A percentile compares a stretch with the other conserved stretches of the same genome.
Conservation (phyloP, 228 moss, liverwort and hornwort genomes). For the Sphagnum magellanicum region DNA sequence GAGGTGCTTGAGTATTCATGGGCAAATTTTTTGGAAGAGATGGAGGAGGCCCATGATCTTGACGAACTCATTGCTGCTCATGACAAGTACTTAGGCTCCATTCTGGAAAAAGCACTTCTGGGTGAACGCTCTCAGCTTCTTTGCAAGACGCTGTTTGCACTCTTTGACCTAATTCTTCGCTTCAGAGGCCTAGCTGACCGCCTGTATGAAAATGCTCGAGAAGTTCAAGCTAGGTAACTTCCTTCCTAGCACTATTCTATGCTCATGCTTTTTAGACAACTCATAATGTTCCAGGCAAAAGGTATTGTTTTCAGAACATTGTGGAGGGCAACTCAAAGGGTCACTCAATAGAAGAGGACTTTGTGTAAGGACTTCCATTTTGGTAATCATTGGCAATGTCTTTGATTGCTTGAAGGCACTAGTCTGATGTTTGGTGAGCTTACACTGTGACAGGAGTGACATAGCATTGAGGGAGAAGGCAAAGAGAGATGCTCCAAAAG, state of each 20-base stretch:
- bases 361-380: too few relatives aligned
- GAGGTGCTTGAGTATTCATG: slow-evolving; percentile 98
- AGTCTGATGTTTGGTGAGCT: not conserved
- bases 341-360: too few relatives aligned
- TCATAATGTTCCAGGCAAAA: too few relatives aligned
- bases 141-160: slow-evolving; percentile 89
- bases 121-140: slow-evolving; percentile 97
- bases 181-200: slow-evolving; percentile 95
- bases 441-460: slow-evolving; percentile 56
- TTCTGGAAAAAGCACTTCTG: slow-evolving; percentile 87
- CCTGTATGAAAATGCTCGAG: slow-evolving; percentile 91
- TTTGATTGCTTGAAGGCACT: too few relatives aligned
- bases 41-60: slow-evolving; percentile 95
- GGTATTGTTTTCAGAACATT: too few relatives aligned
- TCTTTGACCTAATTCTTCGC: slow-evolving; percentile 94
- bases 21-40: slow-evolving; percentile 96
- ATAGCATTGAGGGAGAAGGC: slow-evolving; percentile 41
- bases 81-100: slow-evolving; percentile 94
- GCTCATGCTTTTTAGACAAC: too few relatives aligned
- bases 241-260: not conserved
- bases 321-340: too few relatives aligned
- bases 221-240: slow-evolving; percentile 82
- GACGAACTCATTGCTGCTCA: slow-evolving; percentile 95
- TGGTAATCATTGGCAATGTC: too few relatives aligned
- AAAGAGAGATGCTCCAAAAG: slow-evolving; percentile 38